A percentile compares a stretch with the other conserved stretches of the same genome.
phyloP scores from a whole-genome alignment of 2,329 filamentous ascomycete species.

The Pseudodiploospora longispora region DNA sequence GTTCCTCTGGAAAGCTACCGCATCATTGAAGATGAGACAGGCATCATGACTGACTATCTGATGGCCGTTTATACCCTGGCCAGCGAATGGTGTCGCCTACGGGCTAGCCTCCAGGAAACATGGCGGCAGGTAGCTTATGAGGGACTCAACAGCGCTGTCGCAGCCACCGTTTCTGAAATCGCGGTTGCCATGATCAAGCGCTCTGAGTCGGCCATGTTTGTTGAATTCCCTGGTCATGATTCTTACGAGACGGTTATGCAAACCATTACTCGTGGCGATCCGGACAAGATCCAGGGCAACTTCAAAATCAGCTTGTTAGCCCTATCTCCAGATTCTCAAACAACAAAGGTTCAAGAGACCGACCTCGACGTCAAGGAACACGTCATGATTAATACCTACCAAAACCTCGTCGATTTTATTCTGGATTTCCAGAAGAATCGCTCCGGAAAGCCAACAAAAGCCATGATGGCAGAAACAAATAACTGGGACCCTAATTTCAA shows the following conservation, averaged over 20 bases:
- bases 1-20: conserved; percentile 35
- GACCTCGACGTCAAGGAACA: conserved; percentile 34
- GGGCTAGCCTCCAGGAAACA: conserved; percentile 28
- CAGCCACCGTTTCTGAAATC: conserved; percentile 32
- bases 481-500: conserved; percentile 35
- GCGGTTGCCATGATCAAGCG: conserved; percentile 34
- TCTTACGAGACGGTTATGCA: conserved; percentile 34
- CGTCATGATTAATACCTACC: conserved; percentile 33
- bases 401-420: conserved; percentile 35
- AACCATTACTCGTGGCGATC: conserved; percentile 29
- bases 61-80: conserved; percentile 33
- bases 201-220: conserved; percentile 29
- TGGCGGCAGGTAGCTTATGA: conserved; percentile 38
- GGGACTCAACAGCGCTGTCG: conserved; percentile 37
- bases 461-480: conserved; percentile 28
- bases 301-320: conserved; percentile 2
- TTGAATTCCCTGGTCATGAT: conserved; percentile 37
- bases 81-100: conserved; percentile 29
- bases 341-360: neutral
- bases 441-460: conserved; percentile 37
- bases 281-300: conserved; percentile 17
- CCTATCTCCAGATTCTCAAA: neutral
- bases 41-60: conserved; percentile 31
- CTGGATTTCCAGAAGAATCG: conserved; percentile 35
- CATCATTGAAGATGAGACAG: conserved; percentile 31